Evolutionary conservation across 148 eudicot genomes (phyloP).

Genomic region (Linanthus parryae): DNA sequence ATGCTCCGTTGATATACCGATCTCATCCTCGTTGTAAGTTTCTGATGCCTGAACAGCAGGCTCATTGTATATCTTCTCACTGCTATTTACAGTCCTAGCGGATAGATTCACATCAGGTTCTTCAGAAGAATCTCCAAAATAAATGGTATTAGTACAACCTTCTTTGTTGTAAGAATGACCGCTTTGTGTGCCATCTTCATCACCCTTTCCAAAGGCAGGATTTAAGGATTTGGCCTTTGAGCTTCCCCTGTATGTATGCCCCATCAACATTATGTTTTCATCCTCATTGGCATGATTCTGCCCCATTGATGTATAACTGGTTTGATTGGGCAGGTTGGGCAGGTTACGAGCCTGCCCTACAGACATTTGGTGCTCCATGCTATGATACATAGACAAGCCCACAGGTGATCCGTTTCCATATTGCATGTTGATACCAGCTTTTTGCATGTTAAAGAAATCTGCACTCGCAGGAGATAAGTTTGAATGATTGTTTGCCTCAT

Average conservation of each 20-base stretch:
- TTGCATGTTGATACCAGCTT: constrained; percentile 17
- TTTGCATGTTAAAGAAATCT: constrained; percentile 18
- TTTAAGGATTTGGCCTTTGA: constrained; percentile 13
- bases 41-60: constrained; percentile 28
- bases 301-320: constrained; percentile 27
- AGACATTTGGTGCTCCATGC: constrained; percentile 29
- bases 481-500: constrained; percentile 19
- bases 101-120: constrained; percentile 26
- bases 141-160: constrained; percentile 24
- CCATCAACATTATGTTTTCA: constrained; percentile 21
- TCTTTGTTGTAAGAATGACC: constrained; percentile 26
- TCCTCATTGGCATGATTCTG: constrained; percentile 25
- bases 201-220: constrained; percentile 18
- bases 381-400: constrained; percentile 36
- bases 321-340: constrained; percentile 19
- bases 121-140: constrained; percentile 35
- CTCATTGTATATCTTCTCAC: constrained; percentile 27
- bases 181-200: constrained; percentile 19
- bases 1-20: constrained; percentile 20
- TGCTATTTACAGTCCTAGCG: constrained; percentile 26
- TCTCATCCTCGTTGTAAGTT: constrained; percentile 15
- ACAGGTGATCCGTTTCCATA: constrained; percentile 30
- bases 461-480: constrained; percentile 16
- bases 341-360: constrained; percentile 17
- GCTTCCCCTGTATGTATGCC: constrained; percentile 23